Conservation (phyloP, 108 stramenopile species). For the Skeletonema marinoi region DNA sequence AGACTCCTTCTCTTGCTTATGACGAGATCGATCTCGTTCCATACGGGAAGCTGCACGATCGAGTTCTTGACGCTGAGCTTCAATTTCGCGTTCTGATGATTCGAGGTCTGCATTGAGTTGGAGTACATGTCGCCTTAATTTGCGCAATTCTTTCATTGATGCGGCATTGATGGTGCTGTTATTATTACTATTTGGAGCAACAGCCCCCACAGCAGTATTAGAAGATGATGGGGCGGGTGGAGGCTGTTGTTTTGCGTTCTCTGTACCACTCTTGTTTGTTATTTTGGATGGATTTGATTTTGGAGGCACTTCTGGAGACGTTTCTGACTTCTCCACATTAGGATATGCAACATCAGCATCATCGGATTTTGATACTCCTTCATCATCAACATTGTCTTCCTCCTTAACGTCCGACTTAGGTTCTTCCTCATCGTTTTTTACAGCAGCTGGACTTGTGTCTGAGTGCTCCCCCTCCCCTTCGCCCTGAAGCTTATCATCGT, state of each 20-base stretch:
- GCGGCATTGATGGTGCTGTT: constrained; percentile 1
- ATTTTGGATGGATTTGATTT: background rate
- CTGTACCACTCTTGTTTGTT: background rate
- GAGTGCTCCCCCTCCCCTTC: background rate
- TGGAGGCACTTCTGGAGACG: background rate
- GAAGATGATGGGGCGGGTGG: background rate
- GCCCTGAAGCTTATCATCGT: background rate
- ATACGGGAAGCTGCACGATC: constrained; percentile 73
- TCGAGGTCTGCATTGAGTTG: constrained; percentile 74
- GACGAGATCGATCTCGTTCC: constrained; percentile 72
- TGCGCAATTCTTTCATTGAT: constrained; percentile 62
- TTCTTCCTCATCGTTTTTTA: background rate
- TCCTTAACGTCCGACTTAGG: background rate
- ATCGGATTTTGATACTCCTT: background rate
- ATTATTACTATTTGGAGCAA: background rate
- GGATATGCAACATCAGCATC: background rate
- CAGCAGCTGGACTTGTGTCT: background rate
- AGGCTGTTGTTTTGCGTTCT: background rate
- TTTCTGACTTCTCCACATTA: background rate
- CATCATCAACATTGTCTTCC: background rate
- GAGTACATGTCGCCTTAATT: constrained; percentile 74
- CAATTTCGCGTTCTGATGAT: constrained; percentile 74
- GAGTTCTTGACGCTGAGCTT: constrained; percentile 78
- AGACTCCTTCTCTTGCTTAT: constrained; percentile 66
- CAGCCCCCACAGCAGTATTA: background rate